Percentiles rank a stretch among this genome's conserved stretches.
These are phyloP conservation scores for Achaetomium macrosporum DNA, from an alignment of 2,329 filamentous ascomycete genomes.

Conservation along the genomic window DNA sequence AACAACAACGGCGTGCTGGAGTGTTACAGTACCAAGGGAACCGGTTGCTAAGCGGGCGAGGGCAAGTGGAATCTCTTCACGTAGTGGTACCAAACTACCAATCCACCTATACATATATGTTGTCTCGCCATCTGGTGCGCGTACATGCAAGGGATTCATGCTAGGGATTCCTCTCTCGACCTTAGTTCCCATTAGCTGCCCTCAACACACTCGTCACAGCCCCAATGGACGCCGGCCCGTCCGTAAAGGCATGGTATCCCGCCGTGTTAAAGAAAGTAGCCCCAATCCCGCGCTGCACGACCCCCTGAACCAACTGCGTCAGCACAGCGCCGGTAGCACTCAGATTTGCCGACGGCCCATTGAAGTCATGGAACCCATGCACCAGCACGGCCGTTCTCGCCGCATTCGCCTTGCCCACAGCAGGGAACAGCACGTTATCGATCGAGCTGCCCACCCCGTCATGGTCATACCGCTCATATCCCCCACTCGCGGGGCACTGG, in stretches of 20 bases:
- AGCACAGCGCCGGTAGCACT: background rate
- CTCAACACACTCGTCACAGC: conserved; percentile 1
- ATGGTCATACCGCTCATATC: conserved; percentile 12
- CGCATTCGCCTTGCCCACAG: background rate
- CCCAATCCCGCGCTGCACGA: conserved; percentile 9
- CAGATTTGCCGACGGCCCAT: conserved; percentile 6
- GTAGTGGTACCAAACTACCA: background rate
- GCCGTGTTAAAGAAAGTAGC: conserved; percentile 12
- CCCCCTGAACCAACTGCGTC: conserved; percentile 1
- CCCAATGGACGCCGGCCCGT: conserved; percentile 10
- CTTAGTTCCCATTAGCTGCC: conserved; percentile 1
- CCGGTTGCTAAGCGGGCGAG: conserved; percentile 7
- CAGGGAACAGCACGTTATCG: conserved; percentile 8
- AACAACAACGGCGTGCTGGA: conserved; percentile 23
- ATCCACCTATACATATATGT: background rate
- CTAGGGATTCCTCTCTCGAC: too few species aligned
- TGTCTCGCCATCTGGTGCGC: too few species aligned
- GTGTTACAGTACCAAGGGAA: conserved; percentile 17
- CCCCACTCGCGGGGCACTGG: background rate
- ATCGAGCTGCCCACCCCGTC: conserved; percentile 5
- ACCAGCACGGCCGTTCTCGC: conserved; percentile 6
- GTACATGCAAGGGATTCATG: too few species aligned
- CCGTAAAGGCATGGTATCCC: conserved; percentile 7
- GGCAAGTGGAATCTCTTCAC: too few species aligned
- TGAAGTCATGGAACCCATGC: conserved; percentile 12